These are phyloP conservation scores for Chytridium lagenaria DNA, from an alignment of 371 early-diverging fungal species.

Conservation along the genomic window DNA sequence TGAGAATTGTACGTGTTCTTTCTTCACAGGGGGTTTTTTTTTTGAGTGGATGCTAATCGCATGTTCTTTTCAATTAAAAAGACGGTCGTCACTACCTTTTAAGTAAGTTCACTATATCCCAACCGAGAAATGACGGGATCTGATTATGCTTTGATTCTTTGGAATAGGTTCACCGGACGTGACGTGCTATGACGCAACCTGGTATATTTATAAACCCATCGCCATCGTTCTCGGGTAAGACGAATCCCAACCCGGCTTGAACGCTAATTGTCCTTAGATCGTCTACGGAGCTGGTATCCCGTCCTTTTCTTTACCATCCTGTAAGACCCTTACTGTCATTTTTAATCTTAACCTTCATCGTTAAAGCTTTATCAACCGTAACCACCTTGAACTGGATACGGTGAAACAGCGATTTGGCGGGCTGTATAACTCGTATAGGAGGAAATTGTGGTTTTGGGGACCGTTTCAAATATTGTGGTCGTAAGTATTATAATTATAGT, in stretches of 20 bases:
- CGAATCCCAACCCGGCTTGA: too few species aligned
- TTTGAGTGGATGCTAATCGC: too few species aligned
- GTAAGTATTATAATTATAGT: conserved; percentile 18
- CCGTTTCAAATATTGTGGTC: conserved; percentile 34
- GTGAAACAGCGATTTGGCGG: conserved; percentile 18
- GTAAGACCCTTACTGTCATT: conserved; percentile 8
- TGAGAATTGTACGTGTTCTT: conserved; percentile 10
- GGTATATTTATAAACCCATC: conserved; percentile 16
- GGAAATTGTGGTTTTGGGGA: conserved; percentile 25
- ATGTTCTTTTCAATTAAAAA: too few species aligned
- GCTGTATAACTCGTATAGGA: conserved; percentile 17
- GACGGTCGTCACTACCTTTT: conserved; percentile 1
- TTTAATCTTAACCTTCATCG: background rate
- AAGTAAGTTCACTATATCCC: background rate
- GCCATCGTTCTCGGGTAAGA: conserved; percentile 20
- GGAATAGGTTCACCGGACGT: conserved; percentile 15
- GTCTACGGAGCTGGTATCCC: conserved; percentile 35
- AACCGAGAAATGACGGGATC: too few species aligned
- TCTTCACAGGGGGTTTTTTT: too few species aligned
- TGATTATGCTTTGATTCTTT: background rate
- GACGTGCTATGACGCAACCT: conserved; percentile 26
- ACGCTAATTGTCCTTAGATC: too few species aligned
- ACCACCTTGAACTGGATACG: background rate
- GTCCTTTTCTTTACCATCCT: conserved; percentile 11
- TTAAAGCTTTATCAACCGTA: conserved; percentile 13